Evolutionary conservation across 192 early-diverging fungal species (phyloP), one percentile per base, ranked within the genome.

Genomic region (Gigaspora rosea): DNA sequence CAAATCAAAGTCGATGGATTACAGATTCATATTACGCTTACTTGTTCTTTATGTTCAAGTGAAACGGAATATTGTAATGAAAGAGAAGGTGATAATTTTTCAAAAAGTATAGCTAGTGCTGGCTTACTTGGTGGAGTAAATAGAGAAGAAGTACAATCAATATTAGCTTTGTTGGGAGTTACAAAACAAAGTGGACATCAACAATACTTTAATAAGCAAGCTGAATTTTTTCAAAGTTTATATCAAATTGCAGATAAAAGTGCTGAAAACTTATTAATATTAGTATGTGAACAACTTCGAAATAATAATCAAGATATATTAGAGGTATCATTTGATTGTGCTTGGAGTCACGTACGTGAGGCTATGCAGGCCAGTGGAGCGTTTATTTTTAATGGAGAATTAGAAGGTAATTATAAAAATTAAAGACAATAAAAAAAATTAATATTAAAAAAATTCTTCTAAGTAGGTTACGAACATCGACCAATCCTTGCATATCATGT

Each of bases 151-250:
- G 36, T 67, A 10, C 7, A 36, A 67, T 67, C 16, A 35, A 67
- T 67, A 16, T 47, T 67, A n/a, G 46, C 20, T 35, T 36, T 67
- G 16, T 67, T 67, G 2, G 20, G 16, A 48, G 41, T 67, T 67
- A 67, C 46, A 67, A 47, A 16, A 47, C 41, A 67, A 67, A 67
- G 10, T 48, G 0, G 10, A 11, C 8, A 8, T 48, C 46, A 67
- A 6, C 16, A 48, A 67, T 67, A 67, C 16, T 67, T 67, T 67
- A n/a, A 67, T 67, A 67, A 46, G n/a, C 15, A 67, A 48, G 9
- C 8, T 41, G 41, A 67, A 67, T 48, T 67, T 67, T 67, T 27
- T 27, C n/a, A 27, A 1, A 27, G 1, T 27, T 27, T 27, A 27
- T 27, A 27, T 27, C 27, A 27, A 27, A 27, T 27, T 27, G 27